phyloP scores from a whole-genome alignment of 768 basidiomycete genomes.

The Mycena latifolia region DNA sequence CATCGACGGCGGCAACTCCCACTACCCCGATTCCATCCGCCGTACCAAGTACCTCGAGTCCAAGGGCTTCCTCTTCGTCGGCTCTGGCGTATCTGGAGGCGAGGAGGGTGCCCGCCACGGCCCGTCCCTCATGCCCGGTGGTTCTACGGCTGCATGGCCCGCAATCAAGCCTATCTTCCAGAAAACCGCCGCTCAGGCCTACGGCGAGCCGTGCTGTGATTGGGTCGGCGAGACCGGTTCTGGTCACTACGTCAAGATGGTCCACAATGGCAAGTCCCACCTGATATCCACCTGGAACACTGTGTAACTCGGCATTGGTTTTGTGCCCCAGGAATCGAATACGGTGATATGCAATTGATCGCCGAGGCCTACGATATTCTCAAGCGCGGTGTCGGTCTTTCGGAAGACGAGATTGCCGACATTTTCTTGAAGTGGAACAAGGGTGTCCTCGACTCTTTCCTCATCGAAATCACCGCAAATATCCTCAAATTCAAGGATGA shows the following conservation, averaged over 20 bases:
- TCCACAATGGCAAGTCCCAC: constrained; percentile 83
- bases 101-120: constrained; percentile 98
- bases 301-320: constrained; percentile 26
- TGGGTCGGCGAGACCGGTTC: constrained; percentile 98
- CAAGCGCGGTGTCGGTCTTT: constrained; percentile 91
- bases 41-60: constrained; percentile 92
- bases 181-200: constrained; percentile 94
- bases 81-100: constrained; percentile 98
- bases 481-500: constrained; percentile 98
- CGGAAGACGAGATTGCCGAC: constrained; percentile 91
- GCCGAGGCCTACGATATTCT: constrained; percentile 99
- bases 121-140: constrained; percentile 99
- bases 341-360: constrained; percentile 99
- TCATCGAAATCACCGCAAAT: constrained; percentile 98
- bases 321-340: constrained; percentile 87
- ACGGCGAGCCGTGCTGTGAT: constrained; percentile 98
- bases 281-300: constrained; percentile 23
- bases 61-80: constrained; percentile 97
- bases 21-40: constrained; percentile 98
- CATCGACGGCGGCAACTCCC: constrained; percentile 99
- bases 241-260: constrained; percentile 99
- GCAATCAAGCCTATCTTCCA: constrained; percentile 99
- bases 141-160: constrained; percentile 94
- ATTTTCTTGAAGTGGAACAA: constrained; percentile 98
- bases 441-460: constrained; percentile 99